These are phyloP conservation scores for Sporisorium sorghi DNA, from an alignment of 1,284 basidiomycete species.

Conservation along the genomic window DNA sequence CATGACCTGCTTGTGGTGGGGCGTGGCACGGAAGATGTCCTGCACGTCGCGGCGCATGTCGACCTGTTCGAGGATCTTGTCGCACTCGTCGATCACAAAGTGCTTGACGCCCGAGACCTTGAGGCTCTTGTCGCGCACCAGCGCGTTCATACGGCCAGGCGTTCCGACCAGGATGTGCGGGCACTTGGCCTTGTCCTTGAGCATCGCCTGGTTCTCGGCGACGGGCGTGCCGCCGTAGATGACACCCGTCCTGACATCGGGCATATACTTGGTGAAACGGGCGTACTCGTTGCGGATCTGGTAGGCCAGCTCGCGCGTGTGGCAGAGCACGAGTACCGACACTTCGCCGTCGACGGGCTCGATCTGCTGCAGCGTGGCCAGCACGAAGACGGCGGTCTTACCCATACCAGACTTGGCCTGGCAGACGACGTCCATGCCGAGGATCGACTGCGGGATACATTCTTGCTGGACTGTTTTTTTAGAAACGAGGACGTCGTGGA, in stretches of 20 bases:
- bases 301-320: constrained; percentile 98
- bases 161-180: constrained; percentile 99
- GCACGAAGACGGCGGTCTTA: constrained; percentile 99
- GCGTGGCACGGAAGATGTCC: constrained; percentile 99
- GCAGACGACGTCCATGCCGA: constrained; percentile 99
- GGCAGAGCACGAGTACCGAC: constrained; percentile 95
- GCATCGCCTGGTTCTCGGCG: constrained; percentile 89
- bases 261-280: constrained; percentile 99
- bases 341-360: constrained; percentile 99
- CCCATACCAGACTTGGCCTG: constrained; percentile 99
- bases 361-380: constrained; percentile 96
- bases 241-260: constrained; percentile 94
- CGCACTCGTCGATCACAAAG: constrained; percentile 99
- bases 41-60: constrained; percentile 99
- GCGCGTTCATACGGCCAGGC: constrained; percentile 76
- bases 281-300: constrained; percentile 99
- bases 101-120: constrained; percentile 73
- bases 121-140: constrained; percentile 67
- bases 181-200: constrained; percentile 96
- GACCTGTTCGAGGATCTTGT: constrained; percentile 99
- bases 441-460: constrained; percentile 98
- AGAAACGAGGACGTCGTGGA: not conserved
- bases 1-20: constrained; percentile 99
- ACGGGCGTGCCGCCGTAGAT: constrained; percentile 98
- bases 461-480: constrained; percentile 90